Conservation (phyloP, 2,329 filamentous ascomycete genomes). For the Torrubiellomyces zombiae region DNA sequence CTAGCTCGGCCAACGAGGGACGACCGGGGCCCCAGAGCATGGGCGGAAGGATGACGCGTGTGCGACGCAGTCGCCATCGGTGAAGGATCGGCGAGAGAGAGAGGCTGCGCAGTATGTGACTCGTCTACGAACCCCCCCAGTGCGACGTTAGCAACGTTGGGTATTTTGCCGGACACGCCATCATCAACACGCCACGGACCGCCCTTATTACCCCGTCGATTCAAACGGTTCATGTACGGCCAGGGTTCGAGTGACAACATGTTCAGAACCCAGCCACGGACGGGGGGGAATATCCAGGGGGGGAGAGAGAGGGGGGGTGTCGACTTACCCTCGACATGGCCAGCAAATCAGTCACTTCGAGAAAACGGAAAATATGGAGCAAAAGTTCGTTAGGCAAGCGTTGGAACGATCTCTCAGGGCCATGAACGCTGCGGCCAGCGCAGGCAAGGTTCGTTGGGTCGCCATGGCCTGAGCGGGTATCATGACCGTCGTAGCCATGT, state of each 20-base stretch:
- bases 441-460: background rate
- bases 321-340: slow-evolving; percentile 36
- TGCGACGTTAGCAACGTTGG: slow-evolving; percentile 1
- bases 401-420: slow-evolving; percentile 12
- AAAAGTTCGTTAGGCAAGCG: slow-evolving; percentile 39
- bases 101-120: slow-evolving; percentile 42
- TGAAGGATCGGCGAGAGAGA: slow-evolving; percentile 51
- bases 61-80: slow-evolving; percentile 40
- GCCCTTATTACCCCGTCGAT: no score
- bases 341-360: slow-evolving; percentile 41
- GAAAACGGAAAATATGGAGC: slow-evolving; percentile 35
- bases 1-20: slow-evolving; percentile 44
- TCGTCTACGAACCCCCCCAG: slow-evolving; percentile 27
- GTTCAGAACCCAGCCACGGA: no score
- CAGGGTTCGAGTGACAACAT: background rate
- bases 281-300: no score
- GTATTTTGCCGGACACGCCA: background rate
- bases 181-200: no score
- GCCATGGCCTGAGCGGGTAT: background rate
- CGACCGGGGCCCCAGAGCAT: slow-evolving; percentile 39
- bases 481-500: background rate
- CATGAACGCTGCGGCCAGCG: background rate
- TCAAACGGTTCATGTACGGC: background rate
- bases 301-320: background rate
- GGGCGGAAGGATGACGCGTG: slow-evolving; percentile 34